Evolutionary conservation across 306 rosid genomes (phyloP).

Genomic region (Dalbergia cochinchinensis): DNA sequence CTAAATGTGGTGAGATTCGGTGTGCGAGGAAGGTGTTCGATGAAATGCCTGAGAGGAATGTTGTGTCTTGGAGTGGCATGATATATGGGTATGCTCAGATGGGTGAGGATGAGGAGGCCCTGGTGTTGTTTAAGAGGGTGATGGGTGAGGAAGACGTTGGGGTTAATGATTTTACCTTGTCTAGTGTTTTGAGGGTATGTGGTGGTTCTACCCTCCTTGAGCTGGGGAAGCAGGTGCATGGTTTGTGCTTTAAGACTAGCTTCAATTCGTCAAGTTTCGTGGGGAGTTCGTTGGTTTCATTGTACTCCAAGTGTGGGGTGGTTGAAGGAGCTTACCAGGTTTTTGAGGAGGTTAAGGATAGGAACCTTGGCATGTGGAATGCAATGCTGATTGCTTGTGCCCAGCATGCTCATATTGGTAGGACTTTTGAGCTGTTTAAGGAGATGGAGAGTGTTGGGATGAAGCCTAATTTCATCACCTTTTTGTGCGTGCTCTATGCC

Average conservation of each 20-base stretch:
- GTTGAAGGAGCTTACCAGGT: constrained; percentile 73
- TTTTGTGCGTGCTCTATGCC: constrained; percentile 82
- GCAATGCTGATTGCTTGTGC: constrained; percentile 85
- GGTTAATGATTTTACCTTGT: constrained; percentile 82
- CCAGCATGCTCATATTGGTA: constrained; percentile 77
- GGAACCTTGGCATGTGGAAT: constrained; percentile 95
- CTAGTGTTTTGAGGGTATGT: constrained; percentile 84
- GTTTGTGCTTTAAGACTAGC: constrained; percentile 75
- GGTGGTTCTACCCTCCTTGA: constrained; percentile 69
- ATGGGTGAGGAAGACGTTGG: constrained; percentile 51
- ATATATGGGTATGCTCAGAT: constrained; percentile 76
- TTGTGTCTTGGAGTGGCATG: constrained; percentile 90
- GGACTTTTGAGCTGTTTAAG: constrained; percentile 64
- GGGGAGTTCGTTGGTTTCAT: constrained; percentile 77
- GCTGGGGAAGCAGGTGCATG: constrained; percentile 82
- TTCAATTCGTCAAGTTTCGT: constrained; percentile 78
- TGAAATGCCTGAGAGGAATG: constrained; percentile 79
- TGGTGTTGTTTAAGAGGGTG: constrained; percentile 67
- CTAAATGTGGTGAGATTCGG: constrained; percentile 60
- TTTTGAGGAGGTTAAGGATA: constrained; percentile 63
- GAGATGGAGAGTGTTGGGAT: constrained; percentile 64
- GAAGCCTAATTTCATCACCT: constrained; percentile 87
- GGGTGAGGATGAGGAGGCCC: constrained; percentile 76
- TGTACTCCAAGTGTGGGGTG: constrained; percentile 83
- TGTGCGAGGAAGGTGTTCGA: constrained; percentile 70